Base-by-base conservation (phyloP, 2,329 filamentous ascomycete species). In the Rugonectria rugulosa region DNA sequence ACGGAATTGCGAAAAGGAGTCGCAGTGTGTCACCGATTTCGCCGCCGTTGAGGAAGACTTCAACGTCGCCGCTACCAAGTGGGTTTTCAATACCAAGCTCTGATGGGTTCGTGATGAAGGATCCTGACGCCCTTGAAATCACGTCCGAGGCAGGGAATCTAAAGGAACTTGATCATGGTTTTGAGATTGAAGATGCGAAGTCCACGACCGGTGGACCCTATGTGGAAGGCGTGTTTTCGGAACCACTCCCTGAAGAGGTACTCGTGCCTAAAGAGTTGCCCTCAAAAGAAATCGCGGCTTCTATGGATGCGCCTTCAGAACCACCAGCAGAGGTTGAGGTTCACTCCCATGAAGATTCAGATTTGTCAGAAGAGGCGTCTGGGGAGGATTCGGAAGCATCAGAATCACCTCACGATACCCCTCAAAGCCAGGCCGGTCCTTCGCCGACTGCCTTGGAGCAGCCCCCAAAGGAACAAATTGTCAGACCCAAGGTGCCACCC, bases 1-100 rank as follows among this genome's bases (percentile, higher is more conserved):
- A 86, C 55, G 78, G 75, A 3, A 72, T 83, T 11, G 62, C 70
- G 1, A 73, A 61, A 47, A 53, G 62, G n/a, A 64, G 36, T 14
- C 51, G 45, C 8, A 66, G 60, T 31, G 50, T 34, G 11, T 68
- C 65, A 3, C 65, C 65, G 11, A 40, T 61, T 24, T 64, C 67
- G n/a, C 53, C 65, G 7, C 36, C 60, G 1, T 45, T 61, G 51
- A 56, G 54, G 14, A 63, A 55, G 32, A 14, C 36, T 17, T 61
- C 62, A 7, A 45, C 21, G 21, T 62, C 57, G 6, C 44, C 53
- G 2, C 20, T 61, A 20, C 51, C 17, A 17, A 37, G 27, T 34
- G 45, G 34, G 37, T 21, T n/a, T 2, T 15, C 29, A 34, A 27
- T 26, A 15, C 15, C 43, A n/a, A 12, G 20, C 10, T 11, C 9